phyloP scores from a whole-genome alignment of 2,329 filamentous ascomycete genomes.

The Diaporthe ilicicola region DNA sequence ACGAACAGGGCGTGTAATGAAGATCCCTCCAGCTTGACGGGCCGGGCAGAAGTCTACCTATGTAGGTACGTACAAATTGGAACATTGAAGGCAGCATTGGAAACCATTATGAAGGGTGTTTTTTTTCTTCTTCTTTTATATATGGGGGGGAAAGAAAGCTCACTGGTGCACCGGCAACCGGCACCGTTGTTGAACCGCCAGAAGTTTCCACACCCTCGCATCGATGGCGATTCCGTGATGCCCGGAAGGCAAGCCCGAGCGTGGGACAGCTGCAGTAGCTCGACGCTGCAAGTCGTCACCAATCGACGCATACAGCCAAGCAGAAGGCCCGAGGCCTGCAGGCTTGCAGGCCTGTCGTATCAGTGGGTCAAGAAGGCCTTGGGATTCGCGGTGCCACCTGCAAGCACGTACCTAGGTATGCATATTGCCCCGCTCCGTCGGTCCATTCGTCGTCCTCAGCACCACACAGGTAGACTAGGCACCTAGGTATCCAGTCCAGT shows the following conservation, averaged over 20 bases:
- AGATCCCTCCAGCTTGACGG: background rate
- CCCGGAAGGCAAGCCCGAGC: background rate
- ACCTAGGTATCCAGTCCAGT: background rate
- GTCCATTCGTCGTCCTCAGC: background rate
- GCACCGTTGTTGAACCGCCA: background rate
- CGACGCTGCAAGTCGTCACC: background rate
- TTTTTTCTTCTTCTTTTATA: too few species aligned
- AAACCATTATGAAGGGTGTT: background rate
- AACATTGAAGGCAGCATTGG: background rate
- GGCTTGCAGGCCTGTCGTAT: constrained; percentile 20
- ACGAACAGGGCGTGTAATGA: background rate
- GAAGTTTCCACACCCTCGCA: background rate
- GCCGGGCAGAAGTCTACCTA: background rate
- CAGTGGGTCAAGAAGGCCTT: background rate
- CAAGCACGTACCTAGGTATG: background rate
- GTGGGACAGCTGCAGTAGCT: constrained; percentile 11
- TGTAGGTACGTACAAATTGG: too few species aligned
- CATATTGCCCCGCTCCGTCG: constrained; percentile 15
- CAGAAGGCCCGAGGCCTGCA: constrained; percentile 1
- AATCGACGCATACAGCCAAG: background rate
- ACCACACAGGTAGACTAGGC: background rate
- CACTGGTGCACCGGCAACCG: background rate
- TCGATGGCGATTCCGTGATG: background rate
- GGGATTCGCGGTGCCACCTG: constrained; percentile 2
- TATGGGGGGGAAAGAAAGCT: too few species aligned